Base-by-base conservation (phyloP, 345 rosid species). In the Litchi chinensis region DNA sequence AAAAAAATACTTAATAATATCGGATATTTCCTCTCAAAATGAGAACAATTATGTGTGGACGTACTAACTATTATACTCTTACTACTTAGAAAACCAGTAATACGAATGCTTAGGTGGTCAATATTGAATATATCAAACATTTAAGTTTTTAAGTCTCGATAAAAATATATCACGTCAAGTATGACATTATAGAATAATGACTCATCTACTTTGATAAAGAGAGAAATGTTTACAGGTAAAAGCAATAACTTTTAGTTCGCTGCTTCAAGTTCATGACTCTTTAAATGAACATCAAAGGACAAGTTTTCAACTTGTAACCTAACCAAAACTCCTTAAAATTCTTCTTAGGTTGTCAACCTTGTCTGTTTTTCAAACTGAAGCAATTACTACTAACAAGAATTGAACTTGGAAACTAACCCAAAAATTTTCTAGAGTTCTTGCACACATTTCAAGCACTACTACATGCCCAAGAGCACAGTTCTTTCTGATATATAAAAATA, bases 321-420 rank as follows among this genome's bases (percentile, higher is more conserved):
- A 54, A 71, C 54, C n/a, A 37, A n/a, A 13, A 54, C 3, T 18
- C 43, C 16, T 54, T 32, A 1, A 54, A n/a, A 15, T 8, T 37
- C 12, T 22, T 13, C 26, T 24, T 5, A n/a, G 18, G 9, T 50
- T 64, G n/a, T 18, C 48, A 28, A 59, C 52, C 52, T 46, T 41
- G 78, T 75, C 78, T 40, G n/a, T 65, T 46, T 22, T 44, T 73
- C 76, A 73, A 73, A 73, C 54, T 46, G 10, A 5, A 43, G 77
- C 70, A 75, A 44, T 44, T 43, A 15, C 26, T 46, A 18, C 41
- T 19, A n/a, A 5, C 11, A 39, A 71, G 46, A 71, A 71, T 57
- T 73, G 19, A 73, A 32, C 57, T 54, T 1, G 32, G 8, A 73
- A n/a, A 41, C 37, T 44, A 8, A 71, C 65, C 65, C 32, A 73